Evolutionary conservation across 2,329 filamentous ascomycete genomes (phyloP).

Genomic region (Fusarium albosuccineum): DNA sequence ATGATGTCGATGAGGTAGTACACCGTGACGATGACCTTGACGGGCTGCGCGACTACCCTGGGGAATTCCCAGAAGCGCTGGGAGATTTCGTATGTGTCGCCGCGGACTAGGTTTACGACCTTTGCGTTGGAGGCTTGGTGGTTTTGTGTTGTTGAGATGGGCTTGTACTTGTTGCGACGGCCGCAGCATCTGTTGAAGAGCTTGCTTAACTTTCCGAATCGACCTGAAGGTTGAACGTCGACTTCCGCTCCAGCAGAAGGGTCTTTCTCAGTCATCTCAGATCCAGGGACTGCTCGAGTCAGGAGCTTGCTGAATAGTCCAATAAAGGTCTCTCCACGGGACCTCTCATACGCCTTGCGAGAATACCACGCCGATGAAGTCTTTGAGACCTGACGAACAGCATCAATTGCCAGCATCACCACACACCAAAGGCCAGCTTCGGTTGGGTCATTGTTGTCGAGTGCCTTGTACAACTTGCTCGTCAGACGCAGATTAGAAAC

Average conservation of each 20-base stretch:
- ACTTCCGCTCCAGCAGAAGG: constrained; percentile 21
- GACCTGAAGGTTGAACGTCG: background rate
- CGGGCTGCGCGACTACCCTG: constrained; percentile 78
- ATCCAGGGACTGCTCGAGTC: constrained; percentile 55
- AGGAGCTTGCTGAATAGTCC: constrained; percentile 54
- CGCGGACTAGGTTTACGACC: constrained; percentile 88
- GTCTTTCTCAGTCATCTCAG: constrained; percentile 54
- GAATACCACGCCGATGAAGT: constrained; percentile 77
- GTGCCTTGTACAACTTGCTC: constrained; percentile 52
- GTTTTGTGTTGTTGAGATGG: constrained; percentile 45
- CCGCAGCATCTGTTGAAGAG: constrained; percentile 40
- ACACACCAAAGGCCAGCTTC: constrained; percentile 55
- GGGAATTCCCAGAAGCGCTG: constrained; percentile 92
- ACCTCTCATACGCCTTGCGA: constrained; percentile 86
- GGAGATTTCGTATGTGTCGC: constrained; percentile 84
- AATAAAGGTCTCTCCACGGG: constrained; percentile 75
- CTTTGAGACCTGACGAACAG: constrained; percentile 51
- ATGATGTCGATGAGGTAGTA: constrained; percentile 77
- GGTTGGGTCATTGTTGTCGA: constrained; percentile 47
- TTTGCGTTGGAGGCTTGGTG: constrained; percentile 85
- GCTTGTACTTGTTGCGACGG: constrained; percentile 31
- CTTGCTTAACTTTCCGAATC: constrained; percentile 12
- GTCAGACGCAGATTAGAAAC: constrained; percentile 56
- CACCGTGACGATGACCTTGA: constrained; percentile 78
- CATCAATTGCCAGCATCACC: constrained; percentile 53